Evolutionary conservation across 805 yeast genomes (phyloP), one percentile per base, ranked within the genome.

Genomic region (Wickerhamomyces rabaulensis): DNA sequence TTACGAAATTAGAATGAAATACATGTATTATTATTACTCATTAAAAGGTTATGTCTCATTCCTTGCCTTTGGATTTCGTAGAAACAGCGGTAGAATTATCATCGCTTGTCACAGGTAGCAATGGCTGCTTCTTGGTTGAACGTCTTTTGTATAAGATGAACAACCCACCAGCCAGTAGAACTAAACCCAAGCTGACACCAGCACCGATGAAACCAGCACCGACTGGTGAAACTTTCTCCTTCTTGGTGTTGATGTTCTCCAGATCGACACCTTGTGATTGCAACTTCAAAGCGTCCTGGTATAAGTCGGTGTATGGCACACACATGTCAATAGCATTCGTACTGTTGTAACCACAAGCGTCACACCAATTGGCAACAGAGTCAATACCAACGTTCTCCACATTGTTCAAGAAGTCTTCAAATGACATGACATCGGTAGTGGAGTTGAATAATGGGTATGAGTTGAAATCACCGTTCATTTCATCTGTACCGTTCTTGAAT

Each of bases 151-250:
- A 33, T 3, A 33, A 9, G 19, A 9, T 16, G 13, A 33, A 33
- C 12, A 17, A 16, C 21, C 37, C 37, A 16, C 37, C 10, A 33
- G 16, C 9, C 21, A 73, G 50, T 31, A 62, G 48, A 52, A 71
- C 52, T 9, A 70, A 76, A 47, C 69, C 73, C 44, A 74, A 58
- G 29, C 72, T 69, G 36, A 62, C 67, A 51, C 77, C 77, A 26
- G 76, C 78, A 49, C 79, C 79, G 51, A 74, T 72, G 46, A 78
- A 78, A 47, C 78, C 78, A 23, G 78, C 78, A 36, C 49, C 75
- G 10, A 76, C 76, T 17, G 64, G 58, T 7, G 66, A 41, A 42
- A 70, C 56, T 3, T 29, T 35, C 13, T 25, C 15, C 8, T 31
- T 22, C 12, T 16, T 22, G 4, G 25, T 20, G 31, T 44, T 44